These are phyloP conservation scores for Aspergillus ruber DNA, from an alignment of 2,329 filamentous ascomycete genomes.

Conservation along the genomic window DNA sequence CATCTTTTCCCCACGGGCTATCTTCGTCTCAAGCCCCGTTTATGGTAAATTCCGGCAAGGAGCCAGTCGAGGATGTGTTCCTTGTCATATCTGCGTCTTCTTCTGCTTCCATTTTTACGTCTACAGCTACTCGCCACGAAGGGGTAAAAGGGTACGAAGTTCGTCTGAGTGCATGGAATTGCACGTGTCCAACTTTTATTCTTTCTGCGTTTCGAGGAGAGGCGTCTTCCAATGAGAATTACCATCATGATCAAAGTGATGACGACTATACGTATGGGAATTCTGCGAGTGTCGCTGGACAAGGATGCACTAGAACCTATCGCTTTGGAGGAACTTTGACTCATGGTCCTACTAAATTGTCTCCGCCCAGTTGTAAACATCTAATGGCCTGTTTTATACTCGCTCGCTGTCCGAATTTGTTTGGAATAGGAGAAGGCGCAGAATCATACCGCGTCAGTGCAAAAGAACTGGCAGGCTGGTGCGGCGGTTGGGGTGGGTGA, in stretches of 20 bases:
- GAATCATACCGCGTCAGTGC: constrained; percentile 47
- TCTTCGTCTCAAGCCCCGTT: too few species aligned
- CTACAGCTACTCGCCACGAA: constrained; percentile 17
- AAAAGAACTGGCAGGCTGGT: constrained; percentile 69
- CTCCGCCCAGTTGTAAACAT: constrained; percentile 67
- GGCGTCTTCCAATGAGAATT: background rate
- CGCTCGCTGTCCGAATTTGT: constrained; percentile 55
- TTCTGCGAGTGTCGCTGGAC: too few species aligned
- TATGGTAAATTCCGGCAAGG: background rate
- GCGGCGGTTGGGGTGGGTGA: constrained; percentile 41
- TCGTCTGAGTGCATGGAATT: constrained; percentile 72
- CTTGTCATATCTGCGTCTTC: constrained; percentile 57
- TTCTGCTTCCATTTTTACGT: constrained; percentile 33
- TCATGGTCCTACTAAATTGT: constrained; percentile 9
- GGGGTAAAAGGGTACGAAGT: constrained; percentile 58
- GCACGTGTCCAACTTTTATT: constrained; percentile 78
- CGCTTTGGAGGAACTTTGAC: constrained; percentile 33
- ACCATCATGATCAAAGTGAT: background rate
- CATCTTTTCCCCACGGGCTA: too few species aligned
- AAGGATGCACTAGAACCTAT: background rate
- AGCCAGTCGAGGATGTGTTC: constrained; percentile 41
- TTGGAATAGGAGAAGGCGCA: constrained; percentile 49
- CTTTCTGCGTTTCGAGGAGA: constrained; percentile 58
- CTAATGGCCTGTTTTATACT: constrained; percentile 74
- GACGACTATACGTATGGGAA: too few species aligned